Percentiles rank a stretch among this genome's conserved stretches.
These are phyloP conservation scores for Kluyveromyces wickerhamii DNA, from an alignment of 805 yeast species.

Conservation along the genomic window DNA sequence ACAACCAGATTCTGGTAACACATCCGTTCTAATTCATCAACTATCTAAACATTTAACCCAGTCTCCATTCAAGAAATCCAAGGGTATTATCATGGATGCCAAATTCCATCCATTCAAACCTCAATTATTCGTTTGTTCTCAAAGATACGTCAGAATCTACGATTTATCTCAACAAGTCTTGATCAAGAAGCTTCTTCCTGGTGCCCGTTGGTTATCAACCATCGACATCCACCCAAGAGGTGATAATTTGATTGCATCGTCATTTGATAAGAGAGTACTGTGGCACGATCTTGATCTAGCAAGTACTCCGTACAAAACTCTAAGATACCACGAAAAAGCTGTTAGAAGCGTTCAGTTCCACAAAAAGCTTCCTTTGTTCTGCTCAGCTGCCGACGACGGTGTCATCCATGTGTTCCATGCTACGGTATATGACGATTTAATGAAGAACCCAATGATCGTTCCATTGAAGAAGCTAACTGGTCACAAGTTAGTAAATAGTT, in stretches of 20 bases:
- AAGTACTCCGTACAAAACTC: conserved; percentile 86
- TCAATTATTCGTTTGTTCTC: conserved; percentile 87
- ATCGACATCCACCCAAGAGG: conserved; percentile 96
- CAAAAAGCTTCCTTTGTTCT: conserved; percentile 79
- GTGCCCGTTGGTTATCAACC: conserved; percentile 89
- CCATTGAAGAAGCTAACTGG: conserved; percentile 93
- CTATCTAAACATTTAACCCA: conserved; percentile 90
- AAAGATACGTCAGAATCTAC: conserved; percentile 83
- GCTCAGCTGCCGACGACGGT: conserved; percentile 95
- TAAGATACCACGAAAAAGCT: conserved; percentile 91
- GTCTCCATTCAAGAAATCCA: conserved; percentile 87
- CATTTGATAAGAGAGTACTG: conserved; percentile 87
- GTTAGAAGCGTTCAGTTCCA: conserved; percentile 86
- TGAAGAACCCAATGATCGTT: conserved; percentile 92
- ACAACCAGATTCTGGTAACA: conserved; percentile 86
- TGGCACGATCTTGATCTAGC: conserved; percentile 96
- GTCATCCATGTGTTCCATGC: conserved; percentile 91
- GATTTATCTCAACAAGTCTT: conserved; percentile 81
- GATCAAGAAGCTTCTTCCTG: conserved; percentile 81
- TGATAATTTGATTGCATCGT: conserved; percentile 85
- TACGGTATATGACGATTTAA: conserved; percentile 78
- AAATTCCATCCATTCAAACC: conserved; percentile 96
- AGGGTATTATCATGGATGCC: conserved; percentile 93
- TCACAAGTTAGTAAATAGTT: conserved; percentile 66
- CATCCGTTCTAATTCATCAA: conserved; percentile 90